A percentile compares a stretch with the other conserved stretches of the same genome.
phyloP scores from a whole-genome alignment of 202 grass and related monocot species.

The Cymbopogon flexuosus region DNA sequence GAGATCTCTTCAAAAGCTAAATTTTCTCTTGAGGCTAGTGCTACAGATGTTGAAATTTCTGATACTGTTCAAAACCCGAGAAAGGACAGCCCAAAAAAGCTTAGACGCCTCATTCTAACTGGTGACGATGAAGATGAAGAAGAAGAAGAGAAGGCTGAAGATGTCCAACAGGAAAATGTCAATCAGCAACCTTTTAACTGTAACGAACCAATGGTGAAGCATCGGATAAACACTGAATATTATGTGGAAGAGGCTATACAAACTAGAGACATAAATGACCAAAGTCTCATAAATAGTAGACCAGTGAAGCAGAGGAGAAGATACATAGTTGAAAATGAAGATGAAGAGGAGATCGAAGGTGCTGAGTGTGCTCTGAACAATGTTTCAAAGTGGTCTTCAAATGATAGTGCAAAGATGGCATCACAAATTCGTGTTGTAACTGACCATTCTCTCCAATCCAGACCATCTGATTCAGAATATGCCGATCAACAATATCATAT shows the following conservation, averaged over 20 bases:
- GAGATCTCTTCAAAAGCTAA: not conserved
- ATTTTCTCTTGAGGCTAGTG: not conserved
- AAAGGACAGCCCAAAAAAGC: not conserved
- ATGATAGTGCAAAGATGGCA: no score
- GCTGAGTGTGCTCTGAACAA: no score
- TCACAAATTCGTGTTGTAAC: no score
- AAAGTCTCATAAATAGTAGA: not conserved
- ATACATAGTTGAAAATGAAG: constrained; percentile 11
- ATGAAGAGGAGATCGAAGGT: not conserved
- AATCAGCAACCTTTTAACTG: no score
- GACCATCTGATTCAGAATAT: not conserved
- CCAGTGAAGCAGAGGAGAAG: constrained; percentile 28
- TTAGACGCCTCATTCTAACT: constrained; percentile 21
- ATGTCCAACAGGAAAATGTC: no score
- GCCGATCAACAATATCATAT: not conserved
- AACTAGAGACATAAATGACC: not conserved
- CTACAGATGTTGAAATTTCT: not conserved
- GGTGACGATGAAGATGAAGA: not conserved
- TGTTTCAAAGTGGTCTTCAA: no score
- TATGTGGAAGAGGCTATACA: not conserved
- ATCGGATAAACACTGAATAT: not conserved
- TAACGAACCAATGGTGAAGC: no score
- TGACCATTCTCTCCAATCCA: not conserved
- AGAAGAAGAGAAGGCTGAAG: no score
- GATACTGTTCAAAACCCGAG: not conserved